Percentiles rank a stretch among this genome's conserved stretches.
Evolutionary conservation across 495 filamentous ascomycete genomes (phyloP).

Genomic region (Chaetomium cochliodes): DNA sequence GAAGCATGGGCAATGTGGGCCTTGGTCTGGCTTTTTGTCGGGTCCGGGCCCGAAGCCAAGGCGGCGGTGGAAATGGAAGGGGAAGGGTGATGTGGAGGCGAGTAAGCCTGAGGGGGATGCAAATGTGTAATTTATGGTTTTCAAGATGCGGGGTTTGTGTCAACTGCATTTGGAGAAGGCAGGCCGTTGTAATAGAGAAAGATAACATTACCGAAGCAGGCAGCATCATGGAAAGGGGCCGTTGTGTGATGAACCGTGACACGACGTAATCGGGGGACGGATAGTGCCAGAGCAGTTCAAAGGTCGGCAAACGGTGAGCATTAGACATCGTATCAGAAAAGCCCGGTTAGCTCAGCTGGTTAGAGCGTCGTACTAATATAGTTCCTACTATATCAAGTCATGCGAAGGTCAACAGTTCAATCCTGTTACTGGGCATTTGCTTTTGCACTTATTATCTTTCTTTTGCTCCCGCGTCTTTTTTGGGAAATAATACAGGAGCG

Average conservation of each 20-base stretch:
- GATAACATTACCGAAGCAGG: not conserved
- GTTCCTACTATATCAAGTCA: slow-evolving; percentile 11
- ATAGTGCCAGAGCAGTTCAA: not conserved
- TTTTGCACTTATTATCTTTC: not conserved
- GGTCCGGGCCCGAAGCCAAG: slow-evolving; percentile 21
- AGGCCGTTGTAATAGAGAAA: not conserved
- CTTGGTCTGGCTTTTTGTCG: slow-evolving; percentile 47
- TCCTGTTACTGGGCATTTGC: slow-evolving; percentile 27
- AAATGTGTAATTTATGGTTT: not conserved
- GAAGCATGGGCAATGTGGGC: slow-evolving; percentile 44
- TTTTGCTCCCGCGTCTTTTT: not conserved
- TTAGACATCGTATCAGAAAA: not conserved
- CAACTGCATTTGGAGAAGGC: not conserved
- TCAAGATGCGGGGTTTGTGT: too few relatives aligned
- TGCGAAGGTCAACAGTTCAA: slow-evolving; percentile 29
- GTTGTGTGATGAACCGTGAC: too few relatives aligned
- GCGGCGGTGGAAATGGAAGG: not conserved
- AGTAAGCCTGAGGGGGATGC: not conserved
- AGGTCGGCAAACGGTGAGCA: too few relatives aligned
- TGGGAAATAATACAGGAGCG: too few relatives aligned
- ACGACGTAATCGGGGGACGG: too few relatives aligned
- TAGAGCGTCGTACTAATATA: slow-evolving; percentile 32
- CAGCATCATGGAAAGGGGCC: not conserved
- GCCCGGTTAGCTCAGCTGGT: slow-evolving; percentile 32
- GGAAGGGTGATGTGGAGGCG: not conserved